Base-by-base conservation (phyloP, 164 flowering plant genomes). In the Annona cherimola region DNA sequence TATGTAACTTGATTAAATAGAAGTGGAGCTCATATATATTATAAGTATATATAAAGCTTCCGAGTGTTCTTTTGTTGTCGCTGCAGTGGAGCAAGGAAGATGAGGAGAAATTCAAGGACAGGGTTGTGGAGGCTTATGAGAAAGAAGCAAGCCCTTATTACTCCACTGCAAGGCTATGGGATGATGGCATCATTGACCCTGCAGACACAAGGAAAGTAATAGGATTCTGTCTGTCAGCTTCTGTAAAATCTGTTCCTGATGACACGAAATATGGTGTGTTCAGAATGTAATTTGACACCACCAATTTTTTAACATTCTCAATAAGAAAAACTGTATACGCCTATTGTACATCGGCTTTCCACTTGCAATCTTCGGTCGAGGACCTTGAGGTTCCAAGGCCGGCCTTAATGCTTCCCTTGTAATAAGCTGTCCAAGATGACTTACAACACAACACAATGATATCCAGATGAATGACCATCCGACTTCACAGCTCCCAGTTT, bases 101-200 rank as follows among this genome's bases (percentile, higher is more conserved):
- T 55, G 98, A 93, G 74, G 97, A 93, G 71, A 79, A 74, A 50
- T 96, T 91, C 86, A 89, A 88, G 83, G 75, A 79, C 12, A 87
- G 81, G 80, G 92, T 89, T 4, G 87, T 89, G 61, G 93, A 92
- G 72, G 90, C 93, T 63, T 96, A 92, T 55, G 97, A 96, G 59
- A 83, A 75, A 82, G 99, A 93, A 75, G 94, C 90, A 42, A 86
- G 79, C 61, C 80, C 94, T n/a, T 93, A 87, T 77, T 96, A 88
- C 80, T 89, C 99, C 19, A 92, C 98, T 8, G 92, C 97, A 2
- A 86, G 98, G 83, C 88, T 96, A 1, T 96, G 99, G 99, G 98
- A 96, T 45, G 99, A 96, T 68, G 99, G 99, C 42, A 78, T 96
- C 61, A 89, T 96, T 35, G 97, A 96, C 76, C 98, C 99, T 0